Conservation (phyloP, 1,284 basidiomycete genomes). For the Pseudozyma thailandica region DNA sequence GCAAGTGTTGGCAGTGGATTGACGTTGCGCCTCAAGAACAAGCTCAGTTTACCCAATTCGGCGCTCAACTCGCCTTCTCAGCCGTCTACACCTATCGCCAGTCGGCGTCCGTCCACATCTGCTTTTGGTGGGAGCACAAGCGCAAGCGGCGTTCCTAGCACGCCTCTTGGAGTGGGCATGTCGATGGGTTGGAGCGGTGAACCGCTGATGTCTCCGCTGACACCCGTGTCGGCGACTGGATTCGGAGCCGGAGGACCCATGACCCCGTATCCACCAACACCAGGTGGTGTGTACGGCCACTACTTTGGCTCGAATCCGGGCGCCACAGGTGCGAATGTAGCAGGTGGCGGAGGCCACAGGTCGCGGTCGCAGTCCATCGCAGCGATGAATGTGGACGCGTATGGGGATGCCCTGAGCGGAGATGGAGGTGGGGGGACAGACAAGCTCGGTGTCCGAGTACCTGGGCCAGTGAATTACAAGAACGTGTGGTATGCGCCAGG, state of each 20-base stretch:
- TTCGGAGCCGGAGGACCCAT: constrained; percentile 6
- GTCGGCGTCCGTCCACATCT: constrained; percentile 12
- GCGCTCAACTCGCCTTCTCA: constrained; percentile 20
- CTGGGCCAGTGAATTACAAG: constrained; percentile 55
- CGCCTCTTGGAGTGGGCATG: constrained; percentile 27
- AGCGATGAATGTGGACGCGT: constrained; percentile 9
- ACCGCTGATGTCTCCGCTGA: constrained; percentile 42
- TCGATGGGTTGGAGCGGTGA: constrained; percentile 38
- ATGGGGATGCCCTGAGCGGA: constrained; percentile 1
- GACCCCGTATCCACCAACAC: constrained; percentile 37
- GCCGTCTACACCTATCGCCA: constrained; percentile 26
- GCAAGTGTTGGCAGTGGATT: constrained; percentile 22
- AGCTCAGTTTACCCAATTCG: constrained; percentile 23
- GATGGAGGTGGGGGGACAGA: constrained; percentile 8
- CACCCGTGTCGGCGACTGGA: constrained; percentile 17
- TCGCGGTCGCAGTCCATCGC: constrained; percentile 30
- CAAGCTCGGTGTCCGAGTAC: constrained; percentile 33
- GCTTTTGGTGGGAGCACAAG: not conserved
- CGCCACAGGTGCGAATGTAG: not conserved
- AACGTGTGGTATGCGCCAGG: constrained; percentile 53
- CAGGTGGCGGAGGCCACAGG: constrained; percentile 17
- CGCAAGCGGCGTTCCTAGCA: constrained; percentile 7
- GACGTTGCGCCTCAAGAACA: constrained; percentile 42
- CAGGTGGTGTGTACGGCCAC: constrained; percentile 29
- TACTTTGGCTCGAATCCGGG: constrained; percentile 31